Conservation (phyloP, 2,329 filamentous ascomycete genomes). For the Helicocarpus griseus region DNA sequence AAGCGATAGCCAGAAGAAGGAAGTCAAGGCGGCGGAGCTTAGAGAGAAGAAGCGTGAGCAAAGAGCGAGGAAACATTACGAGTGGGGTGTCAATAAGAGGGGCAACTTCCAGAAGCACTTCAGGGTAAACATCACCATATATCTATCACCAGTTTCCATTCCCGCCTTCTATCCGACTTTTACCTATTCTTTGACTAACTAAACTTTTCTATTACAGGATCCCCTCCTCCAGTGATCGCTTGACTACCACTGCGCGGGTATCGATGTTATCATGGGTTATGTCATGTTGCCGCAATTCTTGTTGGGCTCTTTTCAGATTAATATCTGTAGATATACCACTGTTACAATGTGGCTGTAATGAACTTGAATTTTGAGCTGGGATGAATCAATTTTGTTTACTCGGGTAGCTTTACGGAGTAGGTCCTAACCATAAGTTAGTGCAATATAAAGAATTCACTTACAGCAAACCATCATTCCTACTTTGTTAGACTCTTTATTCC, state of each 20-base stretch:
- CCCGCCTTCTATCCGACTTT: too few relatives aligned
- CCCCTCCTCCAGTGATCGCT: conserved; percentile 42
- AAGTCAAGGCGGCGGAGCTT: conserved; percentile 57
- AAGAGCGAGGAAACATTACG: conserved; percentile 51
- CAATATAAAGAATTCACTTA: too few relatives aligned
- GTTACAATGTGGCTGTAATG: not conserved
- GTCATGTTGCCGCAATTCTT: not conserved
- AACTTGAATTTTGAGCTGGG: not conserved
- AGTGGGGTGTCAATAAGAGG: conserved; percentile 62
- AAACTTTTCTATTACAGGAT: conserved; percentile 28
- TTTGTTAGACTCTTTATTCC: too few relatives aligned
- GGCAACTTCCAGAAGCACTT: conserved; percentile 71
- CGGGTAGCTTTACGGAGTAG: too few relatives aligned
- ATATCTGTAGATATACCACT: not conserved
- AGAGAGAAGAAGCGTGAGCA: conserved; percentile 58
- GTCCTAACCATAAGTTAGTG: too few relatives aligned
- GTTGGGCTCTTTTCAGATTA: not conserved
- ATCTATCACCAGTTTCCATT: too few relatives aligned
- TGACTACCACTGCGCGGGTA: not conserved
- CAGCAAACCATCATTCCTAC: too few relatives aligned
- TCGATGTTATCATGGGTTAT: not conserved
- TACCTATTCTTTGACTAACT: conserved; percentile 13
- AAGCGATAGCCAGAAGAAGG: conserved; percentile 62
- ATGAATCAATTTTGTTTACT: not conserved
- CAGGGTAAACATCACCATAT: conserved; percentile 39